phyloP scores from a whole-genome alignment of 2,329 filamentous ascomycete genomes.

The Karstenula rhodostoma region DNA sequence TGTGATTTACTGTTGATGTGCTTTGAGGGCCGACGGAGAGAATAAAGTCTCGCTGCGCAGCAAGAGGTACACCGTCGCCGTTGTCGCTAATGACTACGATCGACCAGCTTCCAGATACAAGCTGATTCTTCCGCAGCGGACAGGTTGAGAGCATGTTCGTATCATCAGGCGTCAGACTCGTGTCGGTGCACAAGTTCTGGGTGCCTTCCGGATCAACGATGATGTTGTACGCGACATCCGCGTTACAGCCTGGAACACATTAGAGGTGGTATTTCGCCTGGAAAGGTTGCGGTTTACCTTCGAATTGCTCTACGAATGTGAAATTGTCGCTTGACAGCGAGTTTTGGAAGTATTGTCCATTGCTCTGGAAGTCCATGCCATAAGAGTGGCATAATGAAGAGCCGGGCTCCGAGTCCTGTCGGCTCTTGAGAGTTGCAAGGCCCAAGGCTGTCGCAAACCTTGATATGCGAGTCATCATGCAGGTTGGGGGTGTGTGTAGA shows the following conservation, averaged over 20 bases:
- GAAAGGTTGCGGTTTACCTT: slow-evolving; percentile 24
- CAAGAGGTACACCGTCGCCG: slow-evolving; percentile 49
- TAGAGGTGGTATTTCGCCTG: background rate
- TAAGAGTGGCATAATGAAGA: slow-evolving; percentile 28
- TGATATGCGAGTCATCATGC: slow-evolving; percentile 18
- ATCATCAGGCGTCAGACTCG: slow-evolving; percentile 47
- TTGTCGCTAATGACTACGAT: slow-evolving; percentile 54
- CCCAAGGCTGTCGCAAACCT: slow-evolving; percentile 17
- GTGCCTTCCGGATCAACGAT: slow-evolving; percentile 50
- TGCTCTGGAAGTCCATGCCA: slow-evolving; percentile 50
- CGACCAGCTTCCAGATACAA: slow-evolving; percentile 49
- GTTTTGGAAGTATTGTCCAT: slow-evolving; percentile 54
- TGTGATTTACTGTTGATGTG: slow-evolving; percentile 35
- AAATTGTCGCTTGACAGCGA: slow-evolving; percentile 48
- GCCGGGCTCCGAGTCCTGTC: slow-evolving; percentile 11
- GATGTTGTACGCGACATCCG: slow-evolving; percentile 49
- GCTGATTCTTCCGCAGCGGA: slow-evolving; percentile 46
- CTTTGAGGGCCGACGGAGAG: slow-evolving; percentile 48
- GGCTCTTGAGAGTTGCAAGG: slow-evolving; percentile 18
- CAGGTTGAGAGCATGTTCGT: slow-evolving; percentile 48
- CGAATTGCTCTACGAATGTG: slow-evolving; percentile 52
- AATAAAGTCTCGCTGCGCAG: slow-evolving; percentile 51
- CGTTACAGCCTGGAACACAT: slow-evolving; percentile 39
- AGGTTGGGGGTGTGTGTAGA: background rate
- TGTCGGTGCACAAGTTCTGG: slow-evolving; percentile 48